phyloP scores from a whole-genome alignment of 2,329 filamentous ascomycete genomes.

The Penicillium sp. region DNA sequence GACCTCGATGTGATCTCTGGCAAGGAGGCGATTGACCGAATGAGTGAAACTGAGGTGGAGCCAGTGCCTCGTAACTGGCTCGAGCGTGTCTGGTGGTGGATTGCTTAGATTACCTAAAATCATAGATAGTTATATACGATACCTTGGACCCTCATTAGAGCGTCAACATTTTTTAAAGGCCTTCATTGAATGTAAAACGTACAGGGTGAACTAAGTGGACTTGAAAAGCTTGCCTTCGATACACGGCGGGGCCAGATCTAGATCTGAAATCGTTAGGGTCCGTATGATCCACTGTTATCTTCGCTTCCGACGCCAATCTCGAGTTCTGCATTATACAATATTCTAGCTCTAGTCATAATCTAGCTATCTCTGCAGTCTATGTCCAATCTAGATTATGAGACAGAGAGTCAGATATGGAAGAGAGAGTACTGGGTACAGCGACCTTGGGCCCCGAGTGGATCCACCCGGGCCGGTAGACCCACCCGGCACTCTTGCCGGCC shows the following conservation, averaged over 20 bases:
- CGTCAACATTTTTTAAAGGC: neutral
- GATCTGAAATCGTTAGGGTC: neutral
- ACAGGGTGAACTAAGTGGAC: neutral
- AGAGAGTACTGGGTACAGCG: neutral
- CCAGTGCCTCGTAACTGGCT: conserved; percentile 41
- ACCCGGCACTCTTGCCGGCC: conserved; percentile 13
- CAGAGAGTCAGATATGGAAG: no score
- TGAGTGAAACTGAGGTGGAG: conserved; percentile 44
- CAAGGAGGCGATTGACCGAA: conserved; percentile 46
- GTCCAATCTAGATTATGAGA: no score
- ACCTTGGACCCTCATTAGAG: neutral
- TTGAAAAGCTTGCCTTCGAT: neutral
- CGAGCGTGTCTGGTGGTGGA: conserved; percentile 48
- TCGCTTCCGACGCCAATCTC: neutral
- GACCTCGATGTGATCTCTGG: conserved; percentile 48
- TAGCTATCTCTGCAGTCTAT: no score
- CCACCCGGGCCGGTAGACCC: conserved; percentile 19
- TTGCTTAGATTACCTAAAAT: conserved; percentile 31
- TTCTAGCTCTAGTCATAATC: no score
- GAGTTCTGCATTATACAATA: neutral
- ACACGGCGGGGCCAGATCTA: neutral
- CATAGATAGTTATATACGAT: no score
- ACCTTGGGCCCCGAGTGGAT: no score
- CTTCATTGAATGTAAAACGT: neutral
- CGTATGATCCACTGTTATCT: neutral